phyloP scores from a whole-genome alignment of 345 rosid species.

The Populus deltoides region DNA sequence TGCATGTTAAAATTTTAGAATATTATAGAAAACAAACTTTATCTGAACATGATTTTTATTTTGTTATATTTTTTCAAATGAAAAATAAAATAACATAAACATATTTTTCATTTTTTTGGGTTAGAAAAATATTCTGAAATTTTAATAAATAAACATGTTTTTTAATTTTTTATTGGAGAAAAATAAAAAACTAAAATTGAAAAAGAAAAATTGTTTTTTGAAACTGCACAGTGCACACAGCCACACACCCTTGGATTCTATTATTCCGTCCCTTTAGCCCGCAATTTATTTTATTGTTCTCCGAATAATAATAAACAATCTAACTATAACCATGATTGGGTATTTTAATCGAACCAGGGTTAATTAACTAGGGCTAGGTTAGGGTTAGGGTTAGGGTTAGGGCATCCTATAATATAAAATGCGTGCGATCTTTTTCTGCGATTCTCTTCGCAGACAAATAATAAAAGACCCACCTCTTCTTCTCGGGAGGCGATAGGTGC shows the following conservation, averaged over 20 bases:
- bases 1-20: too few species aligned
- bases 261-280: not conserved
- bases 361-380: not conserved
- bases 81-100: too few species aligned
- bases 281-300: not conserved
- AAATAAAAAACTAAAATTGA: too few species aligned
- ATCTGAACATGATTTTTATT: too few species aligned
- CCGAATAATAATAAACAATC: not conserved
- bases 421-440: not conserved
- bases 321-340: not conserved
- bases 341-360: not conserved
- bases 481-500: not conserved
- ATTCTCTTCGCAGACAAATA: not conserved
- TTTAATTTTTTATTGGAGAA: too few species aligned
- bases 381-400: not conserved
- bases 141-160: too few species aligned
- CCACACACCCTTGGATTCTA: not conserved
- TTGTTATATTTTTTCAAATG: too few species aligned
- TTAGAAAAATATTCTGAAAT: too few species aligned
- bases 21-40: too few species aligned
- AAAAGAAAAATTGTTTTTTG: too few species aligned
- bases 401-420: not conserved
- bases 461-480: not conserved
- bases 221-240: too few species aligned
- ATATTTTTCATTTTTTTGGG: too few species aligned